Conservation (phyloP, 768 basidiomycete genomes). For the Phanerodontia chrysosporium region DNA sequence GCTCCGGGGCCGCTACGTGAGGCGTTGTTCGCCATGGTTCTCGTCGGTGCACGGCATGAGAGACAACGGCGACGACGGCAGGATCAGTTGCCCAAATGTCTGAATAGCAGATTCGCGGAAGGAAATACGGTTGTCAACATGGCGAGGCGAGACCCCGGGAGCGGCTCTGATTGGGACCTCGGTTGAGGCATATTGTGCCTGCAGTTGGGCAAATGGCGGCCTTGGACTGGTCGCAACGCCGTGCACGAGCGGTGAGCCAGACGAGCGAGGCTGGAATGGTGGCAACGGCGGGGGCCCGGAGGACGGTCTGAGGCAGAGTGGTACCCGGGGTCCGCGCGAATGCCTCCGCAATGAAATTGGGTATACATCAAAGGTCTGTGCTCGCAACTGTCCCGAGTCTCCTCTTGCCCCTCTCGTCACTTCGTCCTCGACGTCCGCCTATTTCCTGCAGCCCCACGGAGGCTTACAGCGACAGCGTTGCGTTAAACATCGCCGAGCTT, state of each 20-base stretch:
- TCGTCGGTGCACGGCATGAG: not conserved
- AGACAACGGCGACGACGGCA: not conserved
- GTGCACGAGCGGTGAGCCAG: not conserved
- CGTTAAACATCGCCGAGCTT: constrained; percentile 5
- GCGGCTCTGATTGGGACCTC: not conserved
- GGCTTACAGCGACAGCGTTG: constrained; percentile 11
- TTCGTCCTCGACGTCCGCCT: constrained; percentile 7
- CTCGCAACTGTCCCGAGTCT: constrained; percentile 8
- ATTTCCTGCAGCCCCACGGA: constrained; percentile 8
- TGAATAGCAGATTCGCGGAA: constrained; percentile 3
- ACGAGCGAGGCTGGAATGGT: not conserved
- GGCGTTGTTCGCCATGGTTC: not conserved
- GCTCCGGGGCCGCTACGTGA: not conserved
- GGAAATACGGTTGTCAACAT: constrained; percentile 12
- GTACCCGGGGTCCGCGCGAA: constrained; percentile 10
- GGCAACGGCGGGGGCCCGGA: not conserved
- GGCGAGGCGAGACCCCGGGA: constrained; percentile 1
- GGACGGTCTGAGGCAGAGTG: not conserved
- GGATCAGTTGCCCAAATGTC: not conserved
- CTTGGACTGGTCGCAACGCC: not conserved
- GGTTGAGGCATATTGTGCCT: not conserved
- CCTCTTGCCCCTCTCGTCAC: constrained; percentile 11
- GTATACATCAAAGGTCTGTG: constrained; percentile 10
- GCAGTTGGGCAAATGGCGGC: not conserved
- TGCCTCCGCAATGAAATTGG: constrained; percentile 11